Base-by-base conservation (phyloP, 1,284 basidiomycete genomes). In the Cryptococcus sp. region DNA sequence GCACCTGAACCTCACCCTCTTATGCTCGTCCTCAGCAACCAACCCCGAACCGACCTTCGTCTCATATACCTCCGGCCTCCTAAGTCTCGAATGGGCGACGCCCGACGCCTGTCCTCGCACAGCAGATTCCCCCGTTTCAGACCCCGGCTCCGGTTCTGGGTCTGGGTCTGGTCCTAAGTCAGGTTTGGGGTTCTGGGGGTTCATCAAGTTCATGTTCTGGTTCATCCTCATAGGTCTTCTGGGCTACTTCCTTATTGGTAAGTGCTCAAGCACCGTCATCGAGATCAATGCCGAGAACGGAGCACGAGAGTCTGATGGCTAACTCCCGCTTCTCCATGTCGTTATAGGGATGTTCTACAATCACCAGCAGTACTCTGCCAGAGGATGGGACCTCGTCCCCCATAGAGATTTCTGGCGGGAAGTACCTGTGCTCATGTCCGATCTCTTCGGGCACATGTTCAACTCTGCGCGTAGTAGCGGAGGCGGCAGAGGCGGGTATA, bases 341-440 rank as follows among this genome's bases (percentile, higher is more conserved):
- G n/a, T 30, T 3, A n/a, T 52, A 72, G 79, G 79, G 25, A 75
- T 75, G 45, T 72, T 74, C 56, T 79, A 80, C 66, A 80, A 80
- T 50, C 77, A 78, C 57, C 76, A 79, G 48, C 75, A 76, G 51
- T 80, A 80, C 64, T 72, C 70, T 39, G 78, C 79, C 3, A 67
- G 65, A 58, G 79, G 79, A 3, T 73, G 74, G 71, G 79, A 80
- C 50, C 71, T 78, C 3, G 57, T 80, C 11, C 79, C 79, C 0
- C 78, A 80, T 61, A 73, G 76, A 40, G 76, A 79, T 57, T 80
- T 80, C 64, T 80, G 79, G 79, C 63, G 73, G 38, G 78, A 79
- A 48, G 60, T 79, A 20, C 79, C 78, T 5, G 55, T 60, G 5
- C 61, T 78, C 27, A 39, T 71, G 8, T 52, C 60, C n/a, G 77